phyloP scores from a whole-genome alignment of 1,284 basidiomycete genomes.

The Phellopilus nigrolimitatus region DNA sequence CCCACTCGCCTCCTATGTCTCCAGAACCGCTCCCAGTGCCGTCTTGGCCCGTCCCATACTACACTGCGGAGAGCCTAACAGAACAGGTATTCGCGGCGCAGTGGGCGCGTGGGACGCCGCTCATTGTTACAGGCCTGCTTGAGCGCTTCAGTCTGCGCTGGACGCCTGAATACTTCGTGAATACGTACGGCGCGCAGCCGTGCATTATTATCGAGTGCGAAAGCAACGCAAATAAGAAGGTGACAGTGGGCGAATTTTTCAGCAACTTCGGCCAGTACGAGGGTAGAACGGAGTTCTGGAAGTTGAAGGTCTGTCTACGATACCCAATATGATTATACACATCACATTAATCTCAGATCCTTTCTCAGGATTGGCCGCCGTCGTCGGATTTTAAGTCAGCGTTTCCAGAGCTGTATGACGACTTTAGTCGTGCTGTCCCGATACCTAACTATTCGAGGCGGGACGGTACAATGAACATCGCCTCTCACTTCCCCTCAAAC shows the following conservation, averaged over 20 bases:
- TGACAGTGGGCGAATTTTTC: constrained; percentile 79
- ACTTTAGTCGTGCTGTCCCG: constrained; percentile 81
- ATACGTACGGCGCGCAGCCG: constrained; percentile 59
- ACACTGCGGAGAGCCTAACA: constrained; percentile 49
- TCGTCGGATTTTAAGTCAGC: constrained; percentile 77
- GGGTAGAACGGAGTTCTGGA: constrained; percentile 57
- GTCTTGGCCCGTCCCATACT: constrained; percentile 40
- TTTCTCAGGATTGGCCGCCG: constrained; percentile 84
- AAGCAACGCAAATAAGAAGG: constrained; percentile 55
- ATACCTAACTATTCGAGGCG: constrained; percentile 84
- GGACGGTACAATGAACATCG: constrained; percentile 85
- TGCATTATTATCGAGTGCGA: constrained; percentile 82
- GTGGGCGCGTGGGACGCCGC: constrained; percentile 70
- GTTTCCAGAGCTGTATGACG: constrained; percentile 85
- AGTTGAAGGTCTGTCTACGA: constrained; percentile 65
- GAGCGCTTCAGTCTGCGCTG: constrained; percentile 64
- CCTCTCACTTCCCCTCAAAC: constrained; percentile 82
- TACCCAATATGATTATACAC: neutral
- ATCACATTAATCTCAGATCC: neutral
- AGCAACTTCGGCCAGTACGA: constrained; percentile 67
- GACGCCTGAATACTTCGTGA: constrained; percentile 78
- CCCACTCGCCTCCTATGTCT: constrained; percentile 15
- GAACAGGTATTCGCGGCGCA: constrained; percentile 60
- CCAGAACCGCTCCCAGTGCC: constrained; percentile 31
- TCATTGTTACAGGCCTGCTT: constrained; percentile 68